These are phyloP conservation scores for Syzygium aqueum DNA, from an alignment of 345 rosid species.

Conservation along the genomic window DNA sequence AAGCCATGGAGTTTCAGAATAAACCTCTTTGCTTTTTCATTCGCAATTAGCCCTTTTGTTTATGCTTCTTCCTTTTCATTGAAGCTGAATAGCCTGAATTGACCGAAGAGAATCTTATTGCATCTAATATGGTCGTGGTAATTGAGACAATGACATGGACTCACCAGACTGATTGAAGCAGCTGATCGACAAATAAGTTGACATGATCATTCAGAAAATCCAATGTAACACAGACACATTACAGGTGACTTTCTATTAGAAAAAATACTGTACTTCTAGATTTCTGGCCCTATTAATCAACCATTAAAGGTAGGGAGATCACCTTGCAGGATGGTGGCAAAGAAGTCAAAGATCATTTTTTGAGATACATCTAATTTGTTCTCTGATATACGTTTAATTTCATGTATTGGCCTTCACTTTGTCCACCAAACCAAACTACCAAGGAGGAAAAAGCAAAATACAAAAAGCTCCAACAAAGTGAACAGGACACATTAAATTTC, in stretches of 20 bases:
- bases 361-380: not conserved
- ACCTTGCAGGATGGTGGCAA: not conserved
- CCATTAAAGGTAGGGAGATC: not conserved
- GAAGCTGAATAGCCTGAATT: not conserved
- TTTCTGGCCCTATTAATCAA: not conserved
- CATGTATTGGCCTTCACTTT: not conserved
- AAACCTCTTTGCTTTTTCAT: not conserved
- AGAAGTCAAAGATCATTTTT: not conserved
- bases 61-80: not conserved
- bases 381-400: not conserved
- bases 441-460: not conserved
- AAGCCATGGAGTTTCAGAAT: not conserved
- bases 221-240: not conserved
- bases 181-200: not conserved
- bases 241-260: too few species aligned
- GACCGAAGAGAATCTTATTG: not conserved
- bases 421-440: not conserved
- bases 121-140: not conserved
- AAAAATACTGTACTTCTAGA: not conserved
- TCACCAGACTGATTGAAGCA: not conserved
- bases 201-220: not conserved
- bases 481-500: not conserved
- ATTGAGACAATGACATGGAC: not conserved
- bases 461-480: not conserved
- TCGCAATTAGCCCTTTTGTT: not conserved